Percentiles rank a stretch among this genome's conserved stretches.
phyloP scores from a whole-genome alignment of 768 basidiomycete genomes.

The Lactarius pseudohatsudake region DNA sequence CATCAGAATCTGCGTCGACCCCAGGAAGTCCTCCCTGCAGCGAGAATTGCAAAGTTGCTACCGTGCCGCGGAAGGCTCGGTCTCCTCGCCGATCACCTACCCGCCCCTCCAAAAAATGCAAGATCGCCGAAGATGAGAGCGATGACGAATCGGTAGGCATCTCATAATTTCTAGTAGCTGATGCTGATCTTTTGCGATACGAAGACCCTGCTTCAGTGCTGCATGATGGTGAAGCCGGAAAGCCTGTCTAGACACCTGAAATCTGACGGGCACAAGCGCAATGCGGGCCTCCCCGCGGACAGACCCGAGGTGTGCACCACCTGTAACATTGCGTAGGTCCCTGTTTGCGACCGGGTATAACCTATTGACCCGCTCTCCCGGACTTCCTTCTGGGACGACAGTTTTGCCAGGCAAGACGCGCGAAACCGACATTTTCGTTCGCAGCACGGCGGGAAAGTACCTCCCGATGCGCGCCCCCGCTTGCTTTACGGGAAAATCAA shows the following conservation, averaged over 20 bases:
- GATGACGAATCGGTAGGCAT: constrained; percentile 14
- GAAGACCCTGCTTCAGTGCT: constrained; percentile 23
- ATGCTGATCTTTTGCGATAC: not conserved
- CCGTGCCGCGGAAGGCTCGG: not conserved
- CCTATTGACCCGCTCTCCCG: not conserved
- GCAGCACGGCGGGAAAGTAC: constrained; percentile 7
- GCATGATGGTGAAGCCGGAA: constrained; percentile 24
- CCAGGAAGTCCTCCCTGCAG: not conserved
- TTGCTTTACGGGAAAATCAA: constrained; percentile 1
- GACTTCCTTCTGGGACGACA: not conserved
- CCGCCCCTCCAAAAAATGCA: constrained; percentile 14
- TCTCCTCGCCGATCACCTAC: not conserved
- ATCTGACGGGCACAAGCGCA: constrained; percentile 25
- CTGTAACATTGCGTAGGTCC: constrained; percentile 25
- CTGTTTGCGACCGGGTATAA: not conserved
- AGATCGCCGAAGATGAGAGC: not conserved
- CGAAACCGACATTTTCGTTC: constrained; percentile 26
- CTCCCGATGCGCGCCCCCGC: not conserved
- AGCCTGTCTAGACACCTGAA: constrained; percentile 23
- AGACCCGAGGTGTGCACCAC: constrained; percentile 21
- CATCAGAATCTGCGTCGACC: not conserved
- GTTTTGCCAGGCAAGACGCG: constrained; percentile 25
- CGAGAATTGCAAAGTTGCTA: not conserved
- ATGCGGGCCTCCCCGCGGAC: constrained; percentile 21
- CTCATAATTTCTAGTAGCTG: not conserved